Evolutionary conservation across 2,329 filamentous ascomycete species (phyloP), one percentile per base, ranked within the genome.

Genomic region (Didymella lethalis): DNA sequence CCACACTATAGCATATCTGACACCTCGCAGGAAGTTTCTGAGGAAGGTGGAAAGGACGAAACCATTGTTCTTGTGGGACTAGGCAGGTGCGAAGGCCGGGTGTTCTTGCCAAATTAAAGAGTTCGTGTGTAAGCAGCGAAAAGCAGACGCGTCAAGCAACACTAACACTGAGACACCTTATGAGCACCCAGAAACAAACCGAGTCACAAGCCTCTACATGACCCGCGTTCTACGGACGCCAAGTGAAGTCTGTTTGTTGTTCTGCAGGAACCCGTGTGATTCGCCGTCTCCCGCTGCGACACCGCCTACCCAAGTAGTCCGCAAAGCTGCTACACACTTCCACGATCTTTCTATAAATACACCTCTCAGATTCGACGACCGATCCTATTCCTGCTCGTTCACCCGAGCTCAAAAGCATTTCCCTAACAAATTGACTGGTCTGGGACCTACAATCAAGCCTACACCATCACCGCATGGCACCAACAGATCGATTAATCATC

Each of bases 161-260:
- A 43, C 29, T 16, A 16, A 26, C 36, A 48, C 31, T 18, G 31
- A 36, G 10, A 36, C 45, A 36, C 3, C 12, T 14, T 32, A 10
- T 7, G 4, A 36, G 20, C 5, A 34, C 20, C 20, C 2, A 36
- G 46, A 16, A 48, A 5, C 20, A n/a, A 11, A 2, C 10, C 14
- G 12, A 47, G 16, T 8, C 3, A 1, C n/a, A 25, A 14, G 23
- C 12, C 16, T 8, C 2, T 25, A 7, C 12, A 18, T 23, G 2
- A 6, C 2, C 2, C 31, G 12, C 11, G 20, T 29, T 18, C 31
- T 14, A 18, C 20, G 3, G 3, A 16, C 11, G 29, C 48, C 23
- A 46, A 54, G 47, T 46, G 25, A 31, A 31, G 31, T 14, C 25
- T 25, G 14, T 50, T 50, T 46, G 41, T 50, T 31, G 47, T 40